A percentile compares a stretch with the other conserved stretches of the same genome.
phyloP scores from a whole-genome alignment of 2,329 filamentous ascomycete species.

The Pseudocercospora eumusae region DNA sequence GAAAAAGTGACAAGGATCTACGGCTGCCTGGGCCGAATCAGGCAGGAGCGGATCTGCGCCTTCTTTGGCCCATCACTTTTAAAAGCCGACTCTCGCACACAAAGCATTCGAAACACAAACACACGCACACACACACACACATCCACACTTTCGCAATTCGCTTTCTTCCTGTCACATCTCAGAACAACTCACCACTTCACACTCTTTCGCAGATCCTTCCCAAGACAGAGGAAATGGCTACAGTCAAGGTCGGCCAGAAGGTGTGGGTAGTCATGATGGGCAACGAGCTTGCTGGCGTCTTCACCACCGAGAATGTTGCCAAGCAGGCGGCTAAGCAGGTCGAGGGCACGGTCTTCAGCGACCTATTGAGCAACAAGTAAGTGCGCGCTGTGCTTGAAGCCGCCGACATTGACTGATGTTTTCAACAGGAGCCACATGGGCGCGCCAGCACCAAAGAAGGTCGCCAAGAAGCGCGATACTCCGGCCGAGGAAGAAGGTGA shows the following conservation, averaged over 20 bases:
- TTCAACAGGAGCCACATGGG: background rate
- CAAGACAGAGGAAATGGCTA: background rate
- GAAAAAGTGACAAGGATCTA: background rate
- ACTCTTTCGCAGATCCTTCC: background rate
- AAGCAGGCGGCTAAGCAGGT: background rate
- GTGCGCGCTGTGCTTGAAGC: background rate
- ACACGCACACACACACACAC: too few species aligned
- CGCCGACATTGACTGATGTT: background rate
- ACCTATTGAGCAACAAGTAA: background rate
- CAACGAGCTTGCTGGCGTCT: background rate
- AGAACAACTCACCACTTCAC: background rate
- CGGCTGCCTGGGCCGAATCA: conserved; percentile 1
- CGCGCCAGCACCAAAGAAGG: background rate
- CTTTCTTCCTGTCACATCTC: background rate
- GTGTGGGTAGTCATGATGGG: conserved; percentile 1
- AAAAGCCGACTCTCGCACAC: background rate
- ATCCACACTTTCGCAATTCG: background rate
- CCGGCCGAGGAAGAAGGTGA: conserved; percentile 2
- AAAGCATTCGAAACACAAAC: conserved; percentile 2
- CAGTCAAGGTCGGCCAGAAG: background rate
- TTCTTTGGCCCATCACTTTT: background rate
- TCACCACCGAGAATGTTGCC: background rate
- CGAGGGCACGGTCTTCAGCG: background rate
- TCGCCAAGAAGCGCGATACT: background rate
- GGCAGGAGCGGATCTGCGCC: background rate